These are phyloP conservation scores for Tieghemostelium lacteum DNA, from an alignment of 78 protist genomes.

Conservation along the genomic window DNA sequence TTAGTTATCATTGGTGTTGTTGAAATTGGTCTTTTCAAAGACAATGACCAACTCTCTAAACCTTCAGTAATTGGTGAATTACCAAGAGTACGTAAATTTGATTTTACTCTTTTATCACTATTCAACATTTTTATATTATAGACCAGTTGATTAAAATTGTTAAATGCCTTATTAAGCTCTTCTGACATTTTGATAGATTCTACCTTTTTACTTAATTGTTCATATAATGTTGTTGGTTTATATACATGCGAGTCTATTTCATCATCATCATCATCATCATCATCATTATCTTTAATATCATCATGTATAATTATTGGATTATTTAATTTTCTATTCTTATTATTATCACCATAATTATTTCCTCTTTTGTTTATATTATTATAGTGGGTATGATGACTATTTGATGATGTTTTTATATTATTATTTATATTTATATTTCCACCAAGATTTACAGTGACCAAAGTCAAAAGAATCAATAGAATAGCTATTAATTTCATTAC, in stretches of 20 bases:
- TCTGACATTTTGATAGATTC: background rate
- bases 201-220: background rate
- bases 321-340: no score
- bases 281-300: no score
- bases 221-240: background rate
- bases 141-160: background rate
- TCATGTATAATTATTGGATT: no score
- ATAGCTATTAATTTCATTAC: no score
- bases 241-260: background rate
- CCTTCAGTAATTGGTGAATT: conserved; percentile 3
- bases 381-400: no score
- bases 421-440: background rate
- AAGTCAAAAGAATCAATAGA: no score
- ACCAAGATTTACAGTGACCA: background rate
- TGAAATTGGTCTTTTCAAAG: background rate
- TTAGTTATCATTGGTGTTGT: background rate
- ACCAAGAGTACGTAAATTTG: background rate
- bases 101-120: background rate
- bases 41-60: conserved; percentile 3
- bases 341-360: no score
- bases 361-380: no score
- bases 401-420: no score
- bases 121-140: no score
- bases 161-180: background rate
- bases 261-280: background rate